phyloP scores from a whole-genome alignment of 2,329 filamentous ascomycete genomes.

The Kalaharituber pfeilii region DNA sequence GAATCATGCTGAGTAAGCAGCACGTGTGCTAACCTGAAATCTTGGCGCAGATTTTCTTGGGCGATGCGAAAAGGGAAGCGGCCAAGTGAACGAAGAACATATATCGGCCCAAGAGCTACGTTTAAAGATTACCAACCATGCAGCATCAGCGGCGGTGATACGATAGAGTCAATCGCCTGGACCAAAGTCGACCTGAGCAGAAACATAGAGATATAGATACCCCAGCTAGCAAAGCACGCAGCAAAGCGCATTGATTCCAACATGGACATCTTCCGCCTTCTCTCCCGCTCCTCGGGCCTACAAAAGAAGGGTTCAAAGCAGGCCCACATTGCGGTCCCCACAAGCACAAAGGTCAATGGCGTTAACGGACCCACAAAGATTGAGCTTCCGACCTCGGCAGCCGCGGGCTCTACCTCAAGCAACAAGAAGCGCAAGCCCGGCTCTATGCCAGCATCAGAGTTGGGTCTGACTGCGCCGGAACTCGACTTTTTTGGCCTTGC shows the following conservation, averaged over 20 bases:
- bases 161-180: too few relatives aligned
- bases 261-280: conserved; percentile 13
- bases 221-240: not conserved
- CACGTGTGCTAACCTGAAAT: not conserved
- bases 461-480: not conserved
- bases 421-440: conserved; percentile 2
- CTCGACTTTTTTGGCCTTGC: not conserved
- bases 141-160: not conserved
- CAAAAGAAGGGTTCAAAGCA: conserved; percentile 4
- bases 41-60: not conserved
- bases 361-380: conserved; percentile 10
- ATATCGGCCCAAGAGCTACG: too few relatives aligned
- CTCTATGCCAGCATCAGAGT: not conserved
- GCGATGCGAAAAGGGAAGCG: not conserved
- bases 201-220: not conserved
- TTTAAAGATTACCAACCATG: not conserved
- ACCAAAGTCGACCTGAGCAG: not conserved
- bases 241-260: not conserved
- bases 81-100: not conserved
- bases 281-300: conserved; percentile 13
- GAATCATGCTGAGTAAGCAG: not conserved
- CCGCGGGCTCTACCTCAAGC: not conserved
- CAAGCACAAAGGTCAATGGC: too few relatives aligned
- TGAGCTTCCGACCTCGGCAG: not conserved
- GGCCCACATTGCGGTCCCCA: too few relatives aligned